Evolutionary conservation across 2,329 filamentous ascomycete species (phyloP), one percentile per base, ranked within the genome.

Genomic region (Rutstroemia sp.): DNA sequence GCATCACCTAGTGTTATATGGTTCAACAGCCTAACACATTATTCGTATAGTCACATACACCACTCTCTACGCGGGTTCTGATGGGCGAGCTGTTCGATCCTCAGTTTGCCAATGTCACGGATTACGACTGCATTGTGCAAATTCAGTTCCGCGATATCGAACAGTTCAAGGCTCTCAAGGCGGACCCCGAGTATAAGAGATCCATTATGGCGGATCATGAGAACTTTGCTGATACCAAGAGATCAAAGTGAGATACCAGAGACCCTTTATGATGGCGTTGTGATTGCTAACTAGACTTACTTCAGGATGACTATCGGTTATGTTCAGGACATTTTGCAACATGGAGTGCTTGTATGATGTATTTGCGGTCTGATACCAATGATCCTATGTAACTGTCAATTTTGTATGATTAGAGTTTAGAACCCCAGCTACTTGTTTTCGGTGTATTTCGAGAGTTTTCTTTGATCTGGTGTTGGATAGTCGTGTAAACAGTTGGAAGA

Each of bases 61-160:
- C 61, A 10, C 60, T 25, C 1, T 57, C 57, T 2, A 73, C 73
- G 0, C 70, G 73, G 4, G 61, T 62, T 0, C 60, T 76, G 10
- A 77, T 78, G 75, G 51, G 59, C 10, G 59, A 69, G 51, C 63
- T 78, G 0, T 73, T 69, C 60, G 76, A 78, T 57, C 69, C 64
- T 1, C 76, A 79, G 57, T 74, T 79, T 70, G 57, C 61, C n/a
- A 76, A 77, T 49, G n/a, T 77, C 4, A 75, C 76, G 4, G 73
- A 77, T 58, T 79, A 70, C 57, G 76, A 79, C 64, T 77, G 73
- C 61, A 76, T 78, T 61, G 76, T 72, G 49, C 76, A 78, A 62
- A 73, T 76, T 0, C 68, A 77, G 0, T 78, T 79, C 61, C 59
- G 71, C 56, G 65, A 57, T 42, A 51, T 79, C 1, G 73, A 77